Evolutionary conservation across 345 rosid genomes (phyloP).

Genomic region (Lepidium didymum): DNA sequence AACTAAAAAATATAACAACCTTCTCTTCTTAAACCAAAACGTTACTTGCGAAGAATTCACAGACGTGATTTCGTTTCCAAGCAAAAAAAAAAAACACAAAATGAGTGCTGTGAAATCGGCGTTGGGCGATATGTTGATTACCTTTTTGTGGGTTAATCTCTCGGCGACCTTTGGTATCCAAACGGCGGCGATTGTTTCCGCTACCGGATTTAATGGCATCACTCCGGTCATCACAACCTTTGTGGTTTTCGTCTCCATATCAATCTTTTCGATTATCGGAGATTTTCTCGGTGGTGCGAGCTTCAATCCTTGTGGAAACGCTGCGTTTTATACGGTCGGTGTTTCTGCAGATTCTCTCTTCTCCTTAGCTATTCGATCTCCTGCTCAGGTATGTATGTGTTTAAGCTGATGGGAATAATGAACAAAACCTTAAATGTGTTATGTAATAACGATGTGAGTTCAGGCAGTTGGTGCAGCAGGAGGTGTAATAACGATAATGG

Average conservation of each 20-base stretch:
- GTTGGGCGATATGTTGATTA: conserved; percentile 51
- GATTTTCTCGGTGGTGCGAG: conserved; percentile 78
- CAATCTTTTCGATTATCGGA: conserved; percentile 50
- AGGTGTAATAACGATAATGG: conserved; percentile 71
- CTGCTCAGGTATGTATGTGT: conserved; percentile 60
- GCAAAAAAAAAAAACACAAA: not conserved
- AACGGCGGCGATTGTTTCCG: conserved; percentile 43
- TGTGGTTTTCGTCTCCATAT: conserved; percentile 60
- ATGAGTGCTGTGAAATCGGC: conserved; percentile 70
- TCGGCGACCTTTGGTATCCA: conserved; percentile 58
- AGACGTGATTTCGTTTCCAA: not conserved
- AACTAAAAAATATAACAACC: not conserved
- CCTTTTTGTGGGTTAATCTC: conserved; percentile 68
- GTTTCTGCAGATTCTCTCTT: conserved; percentile 64
- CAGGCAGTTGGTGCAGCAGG: conserved; percentile 94
- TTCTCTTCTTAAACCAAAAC: conserved; percentile 1
- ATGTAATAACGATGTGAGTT: not conserved
- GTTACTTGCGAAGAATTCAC: not conserved
- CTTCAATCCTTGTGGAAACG: conserved; percentile 81
- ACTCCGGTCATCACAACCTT: conserved; percentile 39
- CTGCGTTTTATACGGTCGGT: conserved; percentile 81
- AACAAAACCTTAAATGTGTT: not conserved
- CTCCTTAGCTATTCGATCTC: conserved; percentile 82
- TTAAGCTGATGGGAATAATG: not conserved
- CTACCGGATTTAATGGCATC: conserved; percentile 41